Conservation (phyloP, 495 filamentous ascomycete species). For the Podospora sp. region DNA sequence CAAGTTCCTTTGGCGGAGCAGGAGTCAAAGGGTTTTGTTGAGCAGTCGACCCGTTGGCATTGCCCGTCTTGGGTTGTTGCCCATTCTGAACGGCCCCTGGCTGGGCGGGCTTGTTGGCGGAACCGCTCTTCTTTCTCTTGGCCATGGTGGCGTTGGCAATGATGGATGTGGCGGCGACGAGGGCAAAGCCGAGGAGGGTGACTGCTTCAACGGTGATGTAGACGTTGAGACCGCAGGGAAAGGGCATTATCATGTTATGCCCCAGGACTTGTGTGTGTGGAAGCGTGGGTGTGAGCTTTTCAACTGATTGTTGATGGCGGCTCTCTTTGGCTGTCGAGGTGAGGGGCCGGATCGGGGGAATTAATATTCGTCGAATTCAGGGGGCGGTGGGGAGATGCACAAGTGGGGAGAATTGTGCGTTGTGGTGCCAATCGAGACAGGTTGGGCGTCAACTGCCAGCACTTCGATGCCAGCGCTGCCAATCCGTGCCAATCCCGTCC, state of each 20-base stretch:
- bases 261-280: too few species aligned
- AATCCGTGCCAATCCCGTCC: neutral
- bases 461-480: conserved; percentile 4
- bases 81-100: neutral
- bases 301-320: conserved; percentile 5
- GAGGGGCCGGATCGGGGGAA: conserved; percentile 10
- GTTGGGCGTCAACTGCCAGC: conserved; percentile 15
- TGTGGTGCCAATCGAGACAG: conserved; percentile 3
- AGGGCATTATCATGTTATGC: conserved; percentile 23
- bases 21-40: conserved; percentile 9
- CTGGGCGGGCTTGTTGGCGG: conserved; percentile 23
- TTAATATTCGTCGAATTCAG: conserved; percentile 12
- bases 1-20: conserved; percentile 25
- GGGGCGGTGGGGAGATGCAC: neutral
- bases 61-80: conserved; percentile 16
- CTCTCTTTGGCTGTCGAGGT: conserved; percentile 11
- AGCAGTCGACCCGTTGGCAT: conserved; percentile 15
- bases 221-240: conserved; percentile 28
- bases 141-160: conserved; percentile 32
- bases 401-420: neutral
- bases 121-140: conserved; percentile 32
- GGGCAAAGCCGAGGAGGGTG: conserved; percentile 33
- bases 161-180: conserved; percentile 28
- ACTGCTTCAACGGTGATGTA: conserved; percentile 35
- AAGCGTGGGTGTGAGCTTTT: conserved; percentile 11